Conservation (phyloP, 768 basidiomycete genomes). For the Rubroboletus satanas region DNA sequence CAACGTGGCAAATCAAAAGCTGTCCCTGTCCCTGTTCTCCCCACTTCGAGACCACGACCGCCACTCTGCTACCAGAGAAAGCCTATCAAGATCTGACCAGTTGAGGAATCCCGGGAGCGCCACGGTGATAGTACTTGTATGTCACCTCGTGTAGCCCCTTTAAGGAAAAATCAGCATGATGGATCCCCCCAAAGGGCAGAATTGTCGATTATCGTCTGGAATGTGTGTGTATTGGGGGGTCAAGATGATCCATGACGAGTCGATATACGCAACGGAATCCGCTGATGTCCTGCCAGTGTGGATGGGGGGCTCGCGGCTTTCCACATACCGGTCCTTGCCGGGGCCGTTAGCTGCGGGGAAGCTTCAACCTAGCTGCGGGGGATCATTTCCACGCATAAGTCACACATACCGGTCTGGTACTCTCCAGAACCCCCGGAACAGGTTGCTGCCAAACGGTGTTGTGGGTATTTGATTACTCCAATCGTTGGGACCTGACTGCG, state of each 20-base stretch:
- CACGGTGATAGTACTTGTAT: background rate
- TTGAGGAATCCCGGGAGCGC: background rate
- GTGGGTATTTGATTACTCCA: background rate
- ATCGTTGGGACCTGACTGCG: too few species aligned
- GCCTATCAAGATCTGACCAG: background rate
- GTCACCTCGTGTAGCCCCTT: background rate
- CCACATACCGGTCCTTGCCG: background rate
- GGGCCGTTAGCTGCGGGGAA: slow-evolving; percentile 8
- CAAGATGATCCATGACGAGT: background rate
- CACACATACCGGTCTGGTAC: background rate
- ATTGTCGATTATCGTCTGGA: background rate
- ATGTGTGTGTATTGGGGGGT: background rate
- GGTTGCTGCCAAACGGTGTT: background rate
- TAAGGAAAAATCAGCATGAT: background rate
- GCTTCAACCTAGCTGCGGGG: slow-evolving; percentile 2
- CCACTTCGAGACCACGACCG: background rate
- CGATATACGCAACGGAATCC: background rate
- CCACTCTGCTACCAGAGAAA: background rate
- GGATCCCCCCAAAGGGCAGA: background rate
- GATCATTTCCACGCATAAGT: background rate
- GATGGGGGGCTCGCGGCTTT: background rate
- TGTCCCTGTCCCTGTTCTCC: background rate
- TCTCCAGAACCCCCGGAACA: background rate
- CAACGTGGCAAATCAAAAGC: background rate
- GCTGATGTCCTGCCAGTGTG: background rate